Evolutionary conservation across 2,329 filamentous ascomycete genomes (phyloP), one percentile per base, ranked within the genome.

Genomic region (Claviceps capensis): DNA sequence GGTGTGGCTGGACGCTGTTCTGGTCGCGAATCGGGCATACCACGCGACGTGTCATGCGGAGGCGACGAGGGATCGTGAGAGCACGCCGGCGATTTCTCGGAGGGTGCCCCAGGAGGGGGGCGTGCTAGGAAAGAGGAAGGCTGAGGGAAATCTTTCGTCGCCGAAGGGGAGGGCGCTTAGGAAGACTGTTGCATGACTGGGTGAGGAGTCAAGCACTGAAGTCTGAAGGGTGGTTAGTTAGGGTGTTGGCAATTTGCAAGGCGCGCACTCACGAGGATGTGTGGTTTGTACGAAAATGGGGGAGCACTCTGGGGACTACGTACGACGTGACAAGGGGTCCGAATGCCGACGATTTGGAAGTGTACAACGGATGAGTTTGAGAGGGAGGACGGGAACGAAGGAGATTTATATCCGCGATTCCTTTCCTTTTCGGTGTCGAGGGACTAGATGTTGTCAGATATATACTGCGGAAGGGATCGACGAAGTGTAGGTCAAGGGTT

Each of bases 41-140:
- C 93, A 98, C 67, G 88, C 85, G 11, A 94, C 83, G 51, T 98
- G 93, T 65, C 88, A 91, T 65, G 79, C 81, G 17, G 91, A 96
- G 69, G 85, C 87, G 36, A 85, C 79, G 38, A 84, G 81, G 62
- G 82, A 85, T 57, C 76, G 77, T 7, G 74, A 72, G 45, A 68
- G 64, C 30, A 72, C 69, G 14, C 70, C 70, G 11, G 59, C 57
- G 51, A 63, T 69, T 54, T 59, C 72, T 52, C 60, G 75, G 63
- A 62, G 73, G 56, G 83, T 80, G 5, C 82, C 82, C 1, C 30
- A 34, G 30, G 30, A 34, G 30, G 83, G 85, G 62, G 79, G 78
- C 14, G 72, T 86, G 30, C 64, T 86, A 58, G 84, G 84, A 48
- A 89, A 89, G 68, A 73, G 86, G 55, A 90, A 89, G 67, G 84